phyloP scores from a whole-genome alignment of 352 stramenopile genomes.

The Phytophthora uliginosa region DNA sequence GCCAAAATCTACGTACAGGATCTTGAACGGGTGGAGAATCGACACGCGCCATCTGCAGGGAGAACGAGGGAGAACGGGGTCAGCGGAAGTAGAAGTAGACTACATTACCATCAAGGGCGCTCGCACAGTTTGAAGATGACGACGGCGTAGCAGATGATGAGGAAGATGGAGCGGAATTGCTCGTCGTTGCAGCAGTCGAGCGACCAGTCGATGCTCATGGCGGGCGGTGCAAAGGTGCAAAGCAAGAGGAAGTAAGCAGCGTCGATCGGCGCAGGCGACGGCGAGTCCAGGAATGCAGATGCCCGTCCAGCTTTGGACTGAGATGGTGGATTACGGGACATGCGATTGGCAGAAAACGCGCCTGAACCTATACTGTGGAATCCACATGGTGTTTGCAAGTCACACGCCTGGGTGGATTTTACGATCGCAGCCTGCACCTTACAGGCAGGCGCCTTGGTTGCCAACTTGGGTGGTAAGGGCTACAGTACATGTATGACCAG shows the following conservation, averaged over 20 bases:
- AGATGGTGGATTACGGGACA: slow-evolving; percentile 16
- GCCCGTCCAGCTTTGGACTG: background rate
- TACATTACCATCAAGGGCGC: background rate
- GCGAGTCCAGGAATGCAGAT: slow-evolving; percentile 30
- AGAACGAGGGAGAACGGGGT: slow-evolving; percentile 3
- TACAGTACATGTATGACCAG: too few relatives aligned
- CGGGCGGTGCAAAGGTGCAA: background rate
- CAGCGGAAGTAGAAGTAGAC: slow-evolving; percentile 2
- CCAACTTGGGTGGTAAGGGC: too few relatives aligned
- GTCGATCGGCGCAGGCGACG: background rate
- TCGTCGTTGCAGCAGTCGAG: slow-evolving; percentile 92
- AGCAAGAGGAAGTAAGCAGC: too few relatives aligned
- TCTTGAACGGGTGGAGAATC: slow-evolving; percentile 91
- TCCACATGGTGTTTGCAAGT: slow-evolving; percentile 8
- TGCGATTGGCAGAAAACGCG: slow-evolving; percentile 28
- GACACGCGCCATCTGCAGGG: slow-evolving; percentile 82
- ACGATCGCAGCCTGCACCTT: background rate
- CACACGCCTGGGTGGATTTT: slow-evolving; percentile 30
- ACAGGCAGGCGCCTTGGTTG: too few relatives aligned
- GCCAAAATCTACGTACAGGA: slow-evolving; percentile 64
- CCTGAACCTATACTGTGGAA: background rate
- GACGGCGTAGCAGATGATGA: slow-evolving; percentile 88
- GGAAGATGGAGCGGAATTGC: slow-evolving; percentile 89
- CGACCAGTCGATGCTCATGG: slow-evolving; percentile 60
- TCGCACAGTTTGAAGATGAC: slow-evolving; percentile 90